These are phyloP conservation scores for Zygotorulaspora sp. DNA, from an alignment of 805 yeast species.

Conservation along the genomic window DNA sequence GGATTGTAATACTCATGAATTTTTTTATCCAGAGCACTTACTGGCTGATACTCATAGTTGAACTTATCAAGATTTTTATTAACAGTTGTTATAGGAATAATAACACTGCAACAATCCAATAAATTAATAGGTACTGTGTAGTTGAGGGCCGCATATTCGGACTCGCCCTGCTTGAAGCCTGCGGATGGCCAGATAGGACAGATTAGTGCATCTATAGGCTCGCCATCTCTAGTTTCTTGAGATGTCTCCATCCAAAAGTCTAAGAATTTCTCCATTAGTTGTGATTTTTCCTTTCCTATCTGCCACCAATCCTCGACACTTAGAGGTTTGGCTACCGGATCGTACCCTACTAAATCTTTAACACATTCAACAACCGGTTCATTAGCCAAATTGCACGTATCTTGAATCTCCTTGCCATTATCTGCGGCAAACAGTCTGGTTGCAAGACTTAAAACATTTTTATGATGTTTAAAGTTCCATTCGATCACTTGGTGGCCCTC, in stretches of 20 bases:
- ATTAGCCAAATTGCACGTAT: slow-evolving; percentile 29
- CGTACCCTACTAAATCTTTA: slow-evolving; percentile 22
- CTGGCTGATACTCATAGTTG: slow-evolving; percentile 25
- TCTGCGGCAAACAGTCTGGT: slow-evolving; percentile 35
- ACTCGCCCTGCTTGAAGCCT: slow-evolving; percentile 38
- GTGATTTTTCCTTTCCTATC: slow-evolving; percentile 35
- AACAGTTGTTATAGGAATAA: slow-evolving; percentile 43
- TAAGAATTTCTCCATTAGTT: slow-evolving; percentile 38
- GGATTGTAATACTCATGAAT: slow-evolving; percentile 43
- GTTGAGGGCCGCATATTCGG: slow-evolving; percentile 38
- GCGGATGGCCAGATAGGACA: slow-evolving; percentile 44
- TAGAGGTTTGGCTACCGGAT: slow-evolving; percentile 4
- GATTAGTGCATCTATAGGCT: slow-evolving; percentile 46
- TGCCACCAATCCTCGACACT: slow-evolving; percentile 39
- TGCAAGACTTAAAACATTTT: slow-evolving; percentile 26
- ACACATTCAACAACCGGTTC: slow-evolving; percentile 35
- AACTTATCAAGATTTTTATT: slow-evolving; percentile 35
- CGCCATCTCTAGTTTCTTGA: slow-evolving; percentile 34
- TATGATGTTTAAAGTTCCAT: slow-evolving; percentile 36
- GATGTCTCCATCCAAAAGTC: slow-evolving; percentile 37
- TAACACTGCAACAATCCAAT: slow-evolving; percentile 40
- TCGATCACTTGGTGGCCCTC: slow-evolving; percentile 44
- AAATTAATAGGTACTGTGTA: slow-evolving; percentile 43
- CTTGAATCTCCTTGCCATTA: slow-evolving; percentile 34
- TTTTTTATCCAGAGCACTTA: slow-evolving; percentile 33